These are phyloP conservation scores for Lactuca saligna DNA, from an alignment of 129 eudicot genomes.

Conservation along the genomic window DNA sequence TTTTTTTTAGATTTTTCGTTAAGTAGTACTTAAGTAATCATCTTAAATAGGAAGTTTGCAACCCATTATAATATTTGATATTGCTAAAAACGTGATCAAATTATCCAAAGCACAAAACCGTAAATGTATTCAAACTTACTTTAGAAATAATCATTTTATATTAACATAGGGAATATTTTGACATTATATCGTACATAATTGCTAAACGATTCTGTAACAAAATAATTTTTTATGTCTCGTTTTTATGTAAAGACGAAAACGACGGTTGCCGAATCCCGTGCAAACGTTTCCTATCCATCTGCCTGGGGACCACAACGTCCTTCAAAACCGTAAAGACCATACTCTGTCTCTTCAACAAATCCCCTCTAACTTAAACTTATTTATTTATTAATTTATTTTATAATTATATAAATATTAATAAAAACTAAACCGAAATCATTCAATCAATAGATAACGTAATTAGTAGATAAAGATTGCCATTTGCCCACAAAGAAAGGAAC, in stretches of 20 bases:
- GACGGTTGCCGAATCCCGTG: constrained; percentile 17
- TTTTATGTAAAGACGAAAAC: background rate
- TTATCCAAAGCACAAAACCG: too few species aligned
- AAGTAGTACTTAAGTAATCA: too few species aligned
- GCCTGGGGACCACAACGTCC: constrained; percentile 14
- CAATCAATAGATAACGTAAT: background rate
- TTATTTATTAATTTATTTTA: too few species aligned
- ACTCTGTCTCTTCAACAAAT: background rate
- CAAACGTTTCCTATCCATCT: constrained; percentile 8
- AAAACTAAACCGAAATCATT: background rate
- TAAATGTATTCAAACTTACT: too few species aligned
- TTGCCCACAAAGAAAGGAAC: constrained; percentile 3
- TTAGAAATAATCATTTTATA: too few species aligned
- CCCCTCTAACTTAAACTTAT: too few species aligned
- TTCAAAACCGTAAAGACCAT: background rate
- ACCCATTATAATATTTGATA: too few species aligned
- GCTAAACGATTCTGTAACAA: background rate
- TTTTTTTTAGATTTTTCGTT: too few species aligned
- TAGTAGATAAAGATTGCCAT: constrained; percentile 19
- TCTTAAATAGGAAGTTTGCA: too few species aligned
- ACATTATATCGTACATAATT: too few species aligned
- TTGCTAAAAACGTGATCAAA: too few species aligned
- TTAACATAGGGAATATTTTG: too few species aligned
- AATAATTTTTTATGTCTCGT: background rate
- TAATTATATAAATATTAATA: background rate